Evolutionary conservation across 2,329 filamentous ascomycete species (phyloP), one percentile per base, ranked within the genome.

Genomic region (Lizonia empirigonia): DNA sequence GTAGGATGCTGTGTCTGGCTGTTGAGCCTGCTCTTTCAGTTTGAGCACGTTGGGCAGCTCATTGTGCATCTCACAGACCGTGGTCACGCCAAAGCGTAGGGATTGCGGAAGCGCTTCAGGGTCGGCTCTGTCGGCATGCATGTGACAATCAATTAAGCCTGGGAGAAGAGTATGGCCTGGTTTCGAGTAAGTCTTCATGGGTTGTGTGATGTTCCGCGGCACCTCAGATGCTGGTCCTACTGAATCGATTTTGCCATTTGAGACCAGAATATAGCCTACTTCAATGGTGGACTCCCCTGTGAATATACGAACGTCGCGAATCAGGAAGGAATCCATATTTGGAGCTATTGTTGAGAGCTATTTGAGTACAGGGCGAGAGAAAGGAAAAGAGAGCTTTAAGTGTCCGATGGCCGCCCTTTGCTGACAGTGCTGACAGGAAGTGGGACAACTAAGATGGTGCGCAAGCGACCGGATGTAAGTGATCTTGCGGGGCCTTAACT

Each of bases 141-240:
- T 76, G 54, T 81, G 80, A 33, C 70, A 74, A 55, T 82, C 80
- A 23, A 82, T 81, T 5, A 82, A 62, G 1, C 80, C 80, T 1
- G 79, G 79, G 1, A 82, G 65, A 1, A 81, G 53, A 0, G 79
- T 81, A 52, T 79, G 74, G 7, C 73, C 74, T 2, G 77, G 75
- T 45, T 73, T 78, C 4, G 76, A 77, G 48, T 77, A 69, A 4
- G 68, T 68, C 3, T 59, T 62, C 56, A 32, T 1, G 53, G 47
- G 30, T 7, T 53, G 37, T n/a, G 52, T 62, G n/a, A 53, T 51
- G n/a, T 34, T 56, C 35, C n/a, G n/a, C n/a, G n/a, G n/a, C n/a
- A n/a, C n/a, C n/a, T n/a, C n/a, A n/a, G 51, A 62, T 1, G 45
- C 50, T 3, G 58, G 56, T 4, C 68, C 70, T 3, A 72, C 53